Evolutionary conservation across 371 early-diverging fungal genomes (phyloP).

Genomic region (Mortierella sp.): DNA sequence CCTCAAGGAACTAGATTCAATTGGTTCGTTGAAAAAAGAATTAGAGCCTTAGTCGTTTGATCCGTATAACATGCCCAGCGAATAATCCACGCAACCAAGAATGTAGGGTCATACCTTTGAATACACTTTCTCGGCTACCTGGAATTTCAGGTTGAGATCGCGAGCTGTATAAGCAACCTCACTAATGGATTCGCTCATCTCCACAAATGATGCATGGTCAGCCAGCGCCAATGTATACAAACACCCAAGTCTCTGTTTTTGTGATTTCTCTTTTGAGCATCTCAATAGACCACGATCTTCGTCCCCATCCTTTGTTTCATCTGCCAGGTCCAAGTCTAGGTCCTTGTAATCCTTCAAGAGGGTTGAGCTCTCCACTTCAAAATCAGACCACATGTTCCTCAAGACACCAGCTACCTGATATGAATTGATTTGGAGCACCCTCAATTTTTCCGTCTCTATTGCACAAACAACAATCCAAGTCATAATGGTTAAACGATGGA

Average conservation of each 20-base stretch:
- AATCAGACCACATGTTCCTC: conserved; percentile 55
- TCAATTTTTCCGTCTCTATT: conserved; percentile 59
- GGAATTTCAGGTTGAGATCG: not conserved
- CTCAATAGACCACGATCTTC: not conserved
- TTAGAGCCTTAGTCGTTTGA: not conserved
- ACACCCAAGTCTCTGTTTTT: conserved; percentile 34
- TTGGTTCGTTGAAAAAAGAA: not conserved
- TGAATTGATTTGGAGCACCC: conserved; percentile 72
- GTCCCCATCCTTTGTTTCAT: not conserved
- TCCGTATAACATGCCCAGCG: not conserved
- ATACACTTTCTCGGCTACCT: conserved; percentile 26
- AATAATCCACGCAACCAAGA: too few relatives aligned
- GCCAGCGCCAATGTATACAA: conserved; percentile 35
- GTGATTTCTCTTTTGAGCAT: conserved; percentile 11
- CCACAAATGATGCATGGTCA: conserved; percentile 37
- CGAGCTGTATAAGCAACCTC: not conserved
- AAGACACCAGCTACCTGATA: conserved; percentile 70
- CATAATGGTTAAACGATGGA: not conserved
- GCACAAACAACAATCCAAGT: not conserved
- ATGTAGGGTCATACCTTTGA: conserved; percentile 14
- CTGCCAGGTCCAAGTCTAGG: conserved; percentile 4
- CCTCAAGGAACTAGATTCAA: conserved; percentile 32
- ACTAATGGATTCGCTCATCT: not conserved
- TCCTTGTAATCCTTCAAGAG: conserved; percentile 16
- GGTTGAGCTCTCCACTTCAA: conserved; percentile 27